phyloP scores from a whole-genome alignment of 371 early-diverging fungal species.

The Capniomyces stellatus region DNA sequence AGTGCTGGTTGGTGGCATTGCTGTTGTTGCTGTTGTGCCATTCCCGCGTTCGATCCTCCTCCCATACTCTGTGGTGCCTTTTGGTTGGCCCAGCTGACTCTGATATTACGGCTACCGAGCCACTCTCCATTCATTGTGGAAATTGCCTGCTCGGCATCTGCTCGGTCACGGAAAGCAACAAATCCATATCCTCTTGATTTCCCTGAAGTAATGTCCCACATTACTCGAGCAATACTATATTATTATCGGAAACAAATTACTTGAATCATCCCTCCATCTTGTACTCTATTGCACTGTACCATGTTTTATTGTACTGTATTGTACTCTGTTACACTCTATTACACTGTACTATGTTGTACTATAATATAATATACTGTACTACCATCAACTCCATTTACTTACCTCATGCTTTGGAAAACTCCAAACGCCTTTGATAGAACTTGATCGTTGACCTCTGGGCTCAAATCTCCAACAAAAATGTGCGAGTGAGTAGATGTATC shows the following conservation, averaged over 20 bases:
- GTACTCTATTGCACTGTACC: no score
- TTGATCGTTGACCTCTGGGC: slow-evolving; percentile 56
- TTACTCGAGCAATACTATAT: slow-evolving; percentile 62
- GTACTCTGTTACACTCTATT: no score
- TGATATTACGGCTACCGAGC: slow-evolving; percentile 52
- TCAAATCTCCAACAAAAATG: slow-evolving; percentile 69
- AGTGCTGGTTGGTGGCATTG: slow-evolving; percentile 15
- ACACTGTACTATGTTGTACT: no score
- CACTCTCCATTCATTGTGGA: slow-evolving; percentile 58
- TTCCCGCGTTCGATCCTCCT: slow-evolving; percentile 3
- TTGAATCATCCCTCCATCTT: no score
- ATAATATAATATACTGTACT: no score
- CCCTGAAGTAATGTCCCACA: slow-evolving; percentile 62
- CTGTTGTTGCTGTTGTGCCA: slow-evolving; percentile 4
- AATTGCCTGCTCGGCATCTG: slow-evolving; percentile 65
- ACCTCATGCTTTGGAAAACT: slow-evolving; percentile 54
- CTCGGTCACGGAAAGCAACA: slow-evolving; percentile 54
- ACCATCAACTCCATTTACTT: no score
- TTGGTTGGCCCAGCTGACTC: slow-evolving; percentile 80
- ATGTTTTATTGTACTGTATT: no score
- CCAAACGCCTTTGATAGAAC: slow-evolving; percentile 49
- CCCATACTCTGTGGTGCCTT: slow-evolving; percentile 24
- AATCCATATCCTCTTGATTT: slow-evolving; percentile 73
- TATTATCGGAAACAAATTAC: not conserved
- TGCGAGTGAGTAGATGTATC: slow-evolving; percentile 39